A percentile compares a stretch with the other conserved stretches of the same genome.
Conservation (phyloP, 2,329 filamentous ascomycete species). For the Monilinia vaccinii-corymbosi region DNA sequence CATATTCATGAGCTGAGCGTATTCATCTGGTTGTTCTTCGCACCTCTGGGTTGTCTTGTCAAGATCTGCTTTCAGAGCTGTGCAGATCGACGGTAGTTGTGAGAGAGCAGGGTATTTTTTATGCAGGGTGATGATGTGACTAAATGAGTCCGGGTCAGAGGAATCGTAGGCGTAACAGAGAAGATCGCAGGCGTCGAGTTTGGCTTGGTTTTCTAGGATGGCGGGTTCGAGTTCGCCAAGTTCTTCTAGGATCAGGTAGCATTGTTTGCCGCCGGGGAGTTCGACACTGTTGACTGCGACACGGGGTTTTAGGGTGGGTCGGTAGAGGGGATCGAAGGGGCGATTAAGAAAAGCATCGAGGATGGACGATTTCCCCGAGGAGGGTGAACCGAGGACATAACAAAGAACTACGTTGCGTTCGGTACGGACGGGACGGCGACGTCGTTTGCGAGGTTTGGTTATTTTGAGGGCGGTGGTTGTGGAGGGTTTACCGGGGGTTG, state of each 20-base stretch:
- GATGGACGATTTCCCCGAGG: slow-evolving; percentile 83
- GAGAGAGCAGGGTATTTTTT: slow-evolving; percentile 74
- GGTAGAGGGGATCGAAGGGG: slow-evolving; percentile 74
- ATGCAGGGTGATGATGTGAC: slow-evolving; percentile 76
- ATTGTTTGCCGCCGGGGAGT: slow-evolving; percentile 89
- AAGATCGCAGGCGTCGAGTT: slow-evolving; percentile 86
- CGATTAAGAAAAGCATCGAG: slow-evolving; percentile 86
- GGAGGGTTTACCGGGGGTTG: slow-evolving; percentile 63
- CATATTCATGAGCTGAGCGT: slow-evolving; percentile 79
- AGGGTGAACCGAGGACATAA: slow-evolving; percentile 78
- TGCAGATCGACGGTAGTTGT: slow-evolving; percentile 84
- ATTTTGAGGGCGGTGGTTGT: slow-evolving; percentile 82
- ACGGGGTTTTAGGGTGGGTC: slow-evolving; percentile 89
- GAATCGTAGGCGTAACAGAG: slow-evolving; percentile 96
- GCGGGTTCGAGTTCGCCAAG: slow-evolving; percentile 92
- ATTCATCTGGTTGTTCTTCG: slow-evolving; percentile 84
- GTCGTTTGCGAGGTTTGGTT: slow-evolving; percentile 82
- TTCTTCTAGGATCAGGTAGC: slow-evolving; percentile 91
- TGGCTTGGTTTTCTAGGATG: slow-evolving; percentile 82
- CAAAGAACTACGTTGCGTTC: slow-evolving; percentile 92
- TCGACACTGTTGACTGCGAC: slow-evolving; percentile 95
- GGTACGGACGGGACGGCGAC: slow-evolving; percentile 72
- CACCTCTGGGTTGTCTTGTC: slow-evolving; percentile 96
- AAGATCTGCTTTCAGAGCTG: slow-evolving; percentile 86
- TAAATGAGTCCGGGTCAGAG: slow-evolving; percentile 90